A percentile compares a stretch with the other conserved stretches of the same genome.
phyloP scores from a whole-genome alignment of 768 basidiomycete species.

The Chiua virens region DNA sequence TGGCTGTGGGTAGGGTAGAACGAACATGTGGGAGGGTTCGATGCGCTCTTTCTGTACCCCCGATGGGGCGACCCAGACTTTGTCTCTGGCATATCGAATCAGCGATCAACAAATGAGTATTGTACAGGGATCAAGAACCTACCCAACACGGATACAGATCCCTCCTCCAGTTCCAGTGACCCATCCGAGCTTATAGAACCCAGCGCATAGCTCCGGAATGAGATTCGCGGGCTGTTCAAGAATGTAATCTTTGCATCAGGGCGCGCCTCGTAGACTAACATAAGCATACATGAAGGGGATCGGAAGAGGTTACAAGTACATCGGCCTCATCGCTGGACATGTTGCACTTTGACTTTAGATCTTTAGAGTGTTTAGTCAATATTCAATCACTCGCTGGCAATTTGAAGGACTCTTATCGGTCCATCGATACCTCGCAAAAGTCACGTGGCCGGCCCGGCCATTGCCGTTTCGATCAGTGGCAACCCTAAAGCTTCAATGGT shows the following conservation, averaged over 20 bases:
- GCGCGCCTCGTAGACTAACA: too few species aligned
- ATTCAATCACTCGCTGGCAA: too few species aligned
- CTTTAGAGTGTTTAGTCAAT: too few species aligned
- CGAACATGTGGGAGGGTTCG: slow-evolving; percentile 80
- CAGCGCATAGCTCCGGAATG: slow-evolving; percentile 80
- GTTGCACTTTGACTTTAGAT: background rate
- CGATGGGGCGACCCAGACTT: slow-evolving; percentile 84
- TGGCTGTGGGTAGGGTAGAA: slow-evolving; percentile 74
- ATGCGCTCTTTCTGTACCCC: slow-evolving; percentile 93
- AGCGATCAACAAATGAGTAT: background rate
- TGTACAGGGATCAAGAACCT: slow-evolving; percentile 16
- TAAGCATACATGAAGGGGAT: slow-evolving; percentile 58
- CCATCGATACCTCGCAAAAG: too few species aligned
- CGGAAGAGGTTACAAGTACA: slow-evolving; percentile 54
- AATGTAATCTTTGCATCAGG: background rate
- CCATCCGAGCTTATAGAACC: slow-evolving; percentile 88
- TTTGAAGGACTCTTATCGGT: too few species aligned
- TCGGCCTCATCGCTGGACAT: slow-evolving; percentile 37
- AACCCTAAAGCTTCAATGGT: too few species aligned
- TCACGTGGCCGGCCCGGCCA: too few species aligned
- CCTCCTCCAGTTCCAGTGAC: slow-evolving; percentile 89
- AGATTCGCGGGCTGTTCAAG: slow-evolving; percentile 78
- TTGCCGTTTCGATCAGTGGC: too few species aligned
- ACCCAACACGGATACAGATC: slow-evolving; percentile 73
- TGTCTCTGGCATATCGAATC: slow-evolving; percentile 46